Conservation (phyloP, 176 grass and related monocot species). For the Pharus latifolius region DNA sequence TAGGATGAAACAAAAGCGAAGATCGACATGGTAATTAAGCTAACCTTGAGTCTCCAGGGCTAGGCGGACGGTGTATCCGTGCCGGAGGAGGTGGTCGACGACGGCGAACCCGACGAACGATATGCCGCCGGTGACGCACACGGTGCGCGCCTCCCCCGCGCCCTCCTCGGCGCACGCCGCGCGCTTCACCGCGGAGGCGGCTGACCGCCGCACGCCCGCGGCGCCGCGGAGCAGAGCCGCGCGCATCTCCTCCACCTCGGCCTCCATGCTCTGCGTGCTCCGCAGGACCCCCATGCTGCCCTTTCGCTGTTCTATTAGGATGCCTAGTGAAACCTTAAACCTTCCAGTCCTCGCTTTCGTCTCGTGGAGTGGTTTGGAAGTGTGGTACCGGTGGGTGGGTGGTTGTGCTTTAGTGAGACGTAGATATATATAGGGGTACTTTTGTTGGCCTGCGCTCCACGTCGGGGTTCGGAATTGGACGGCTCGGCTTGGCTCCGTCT, state of each 20-base stretch:
- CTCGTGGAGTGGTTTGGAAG: neutral
- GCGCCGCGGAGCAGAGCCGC: conserved; percentile 30
- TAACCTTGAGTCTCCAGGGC: conserved; percentile 87
- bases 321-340: too few species aligned
- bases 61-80: conserved; percentile 76
- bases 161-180: conserved; percentile 14
- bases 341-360: neutral
- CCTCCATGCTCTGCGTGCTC: conserved; percentile 77
- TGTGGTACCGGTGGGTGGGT: neutral
- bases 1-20: neutral
- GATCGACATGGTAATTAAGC: too few species aligned
- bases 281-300: conserved; percentile 85
- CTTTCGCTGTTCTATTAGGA: too few species aligned
- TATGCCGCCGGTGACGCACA: conserved; percentile 84
- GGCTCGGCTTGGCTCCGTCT: too few species aligned
- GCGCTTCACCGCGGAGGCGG: conserved; percentile 11
- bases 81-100: conserved; percentile 72
- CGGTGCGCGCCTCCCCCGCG: conserved; percentile 28
- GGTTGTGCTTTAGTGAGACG: neutral
- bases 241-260: conserved; percentile 92
- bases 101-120: conserved; percentile 86
- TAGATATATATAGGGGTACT: neutral
- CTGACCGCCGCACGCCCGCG: conserved; percentile 21
- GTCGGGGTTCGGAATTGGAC: too few species aligned
- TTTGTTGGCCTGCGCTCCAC: too few species aligned